Evolutionary conservation across 2,329 filamentous ascomycete genomes (phyloP), one percentile per base, ranked within the genome.

Genomic region (Didymella segeticola): DNA sequence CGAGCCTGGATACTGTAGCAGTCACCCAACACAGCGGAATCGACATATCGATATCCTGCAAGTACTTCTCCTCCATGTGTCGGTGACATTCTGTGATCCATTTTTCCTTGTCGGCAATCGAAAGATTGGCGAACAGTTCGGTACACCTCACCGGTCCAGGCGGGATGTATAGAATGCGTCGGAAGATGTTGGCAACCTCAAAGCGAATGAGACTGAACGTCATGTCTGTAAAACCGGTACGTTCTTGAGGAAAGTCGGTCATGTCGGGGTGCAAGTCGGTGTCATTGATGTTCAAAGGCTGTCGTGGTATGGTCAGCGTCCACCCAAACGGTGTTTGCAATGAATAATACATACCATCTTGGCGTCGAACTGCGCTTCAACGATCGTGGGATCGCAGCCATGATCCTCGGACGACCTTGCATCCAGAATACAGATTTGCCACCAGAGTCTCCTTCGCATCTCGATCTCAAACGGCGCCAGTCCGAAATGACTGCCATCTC

Each of bases 11-110:
- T 20, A 90, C 80, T 23, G 88, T 89, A 4, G 85, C 86, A 7
- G 83, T 83, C 22, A 89, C 83, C 86, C 88, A 90, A 58, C 86
- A 86, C 1, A 90, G 75, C 7, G 84, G 84, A 1, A 85, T 75
- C 0, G 79, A 77, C 60, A 81, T 80, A 48, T 86, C 83, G 55
- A 79, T 81, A 26, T 82, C 71, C 30, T 74, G 72, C 10, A 83
- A 62, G 45, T 82, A 83, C 41, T 77, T 75, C 12, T 80, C 75
- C 49, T 84, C 79, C 2, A 84, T 71, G 8, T 71, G 69, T 14
- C 76, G 67, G 47, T 80, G 78, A 34, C 75, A 79, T 27, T 81
- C 76, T 9, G 74, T 79, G 30, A 82, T 80, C 78, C 78, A 81
- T 31, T 74, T 73, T 60, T 82, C 79, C 47, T 81, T 81, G 41